A percentile compares a stretch with the other conserved stretches of the same genome.
These are phyloP conservation scores for Vitis amurensis DNA, from an alignment of 164 flowering plant genomes.

Conservation along the genomic window DNA sequence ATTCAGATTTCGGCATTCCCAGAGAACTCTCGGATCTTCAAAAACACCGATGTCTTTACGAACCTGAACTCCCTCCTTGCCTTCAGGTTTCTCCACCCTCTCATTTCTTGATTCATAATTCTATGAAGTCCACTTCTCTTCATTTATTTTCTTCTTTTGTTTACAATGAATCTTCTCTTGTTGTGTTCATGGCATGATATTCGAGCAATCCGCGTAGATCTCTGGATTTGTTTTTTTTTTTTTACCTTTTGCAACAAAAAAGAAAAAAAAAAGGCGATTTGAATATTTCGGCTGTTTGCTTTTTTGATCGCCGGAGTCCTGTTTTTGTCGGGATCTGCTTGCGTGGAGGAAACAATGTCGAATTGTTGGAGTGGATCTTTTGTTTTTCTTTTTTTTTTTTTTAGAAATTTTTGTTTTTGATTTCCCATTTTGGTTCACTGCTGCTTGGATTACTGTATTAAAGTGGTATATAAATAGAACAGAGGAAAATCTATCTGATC, in stretches of 20 bases:
- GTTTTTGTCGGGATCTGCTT: background rate
- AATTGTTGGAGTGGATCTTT: background rate
- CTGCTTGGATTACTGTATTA: background rate
- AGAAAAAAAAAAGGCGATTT: no score
- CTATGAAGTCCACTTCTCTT: background rate
- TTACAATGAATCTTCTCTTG: no score
- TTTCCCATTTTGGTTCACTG: background rate
- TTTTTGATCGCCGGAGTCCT: no score
- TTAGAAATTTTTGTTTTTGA: no score
- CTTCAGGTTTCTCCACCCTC: constrained; percentile 62
- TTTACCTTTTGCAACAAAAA: no score
- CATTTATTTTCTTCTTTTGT: background rate
- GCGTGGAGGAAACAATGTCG: background rate
- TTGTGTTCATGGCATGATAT: no score
- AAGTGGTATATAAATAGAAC: background rate
- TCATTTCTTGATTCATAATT: background rate
- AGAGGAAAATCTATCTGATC: no score
- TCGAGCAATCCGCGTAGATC: no score
- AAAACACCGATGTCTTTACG: constrained; percentile 66
- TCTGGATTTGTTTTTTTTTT: no score
- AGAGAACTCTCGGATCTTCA: constrained; percentile 94
- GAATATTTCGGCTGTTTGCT: background rate
- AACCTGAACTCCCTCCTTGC: constrained; percentile 93
- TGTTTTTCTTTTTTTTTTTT: background rate
- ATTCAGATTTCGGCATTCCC: constrained; percentile 86